Evolutionary conservation across 192 early-diverging fungal species (phyloP), one percentile per base, ranked within the genome.

Genomic region (Funneliformis geosporum): DNA sequence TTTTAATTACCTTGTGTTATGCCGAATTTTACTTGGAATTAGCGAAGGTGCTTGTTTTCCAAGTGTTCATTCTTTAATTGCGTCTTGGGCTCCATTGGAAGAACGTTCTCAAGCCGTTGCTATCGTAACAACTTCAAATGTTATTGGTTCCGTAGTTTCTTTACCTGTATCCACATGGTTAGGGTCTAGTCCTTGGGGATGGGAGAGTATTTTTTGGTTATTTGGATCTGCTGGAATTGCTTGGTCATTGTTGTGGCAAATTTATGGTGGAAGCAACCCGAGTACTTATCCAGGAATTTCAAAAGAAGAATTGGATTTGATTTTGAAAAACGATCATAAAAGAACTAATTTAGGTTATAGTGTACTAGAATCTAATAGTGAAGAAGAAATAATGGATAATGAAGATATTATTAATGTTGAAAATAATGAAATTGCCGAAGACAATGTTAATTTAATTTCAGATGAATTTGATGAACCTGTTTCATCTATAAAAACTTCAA

Each of bases 171-270:
- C 84, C 10, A 82, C 84, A 11, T 78, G 80, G 11, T 69, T 85
- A 39, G 84, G 82, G 7, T 80, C 80, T 2, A 75, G 81, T 23
- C 77, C 82, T 0, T 82, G 82, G 79, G 84, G 84, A 16, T 85
- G 84, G 84, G 73, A 82, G 50, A 80, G 84, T 46, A 82, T 85
- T 47, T 85, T 85, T 75, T 85, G 79, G 73, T 42, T 85, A 4
- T 85, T 85, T 78, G 82, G 84, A 0, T 4, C 28, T n/a, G 75
- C 82, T 39, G 84, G 84, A 2, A 1, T 80, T 18, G 4, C 78
- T 28, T 85, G 84, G 84, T 81, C 71, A 38, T 8, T 82, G 4
- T 28, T 33, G 6, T 85, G 84, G 84, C 78, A 83, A 78, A 76
- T 83, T 23, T 85, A 72, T 46, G 82, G 81, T 18, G 80, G 76